Evolutionary conservation across 2,329 filamentous ascomycete species (phyloP), one percentile per base, ranked within the genome.

Genomic region (Calonectria henricotiae): DNA sequence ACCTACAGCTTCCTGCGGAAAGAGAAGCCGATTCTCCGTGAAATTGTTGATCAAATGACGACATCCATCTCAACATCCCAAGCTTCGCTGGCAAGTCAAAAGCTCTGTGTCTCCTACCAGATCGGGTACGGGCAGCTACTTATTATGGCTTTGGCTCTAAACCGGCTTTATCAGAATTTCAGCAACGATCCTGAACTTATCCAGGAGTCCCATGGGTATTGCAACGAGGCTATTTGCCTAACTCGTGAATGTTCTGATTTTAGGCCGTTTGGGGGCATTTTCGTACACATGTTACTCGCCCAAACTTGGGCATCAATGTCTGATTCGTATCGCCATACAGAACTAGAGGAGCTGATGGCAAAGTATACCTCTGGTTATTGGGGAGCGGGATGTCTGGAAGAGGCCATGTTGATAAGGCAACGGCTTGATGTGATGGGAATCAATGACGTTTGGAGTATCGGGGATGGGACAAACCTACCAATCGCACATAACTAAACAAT

Each of bases 231-330:
- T 0, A 51, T 74, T 6, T 13, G 30, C 2, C 12, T 74, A 2
- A 54, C 63, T 0, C 27, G 63, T 2, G 62, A 44, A 12, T 72
- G 62, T 9, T 61, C 64, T 0, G 15, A 17, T 1, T 74, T 74
- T 15, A 47, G 61, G 5, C 72, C 72, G 0, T 74, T 72, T 12
- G 72, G 69, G 3, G 64, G 71, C 0, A 51, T 72, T 0, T 70
- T 55, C 9, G n/a, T 69, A 0, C 69, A 72, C 1, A 70, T 74
- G n/a, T n/a, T 74, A 1, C 9, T 74, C 3, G 72, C 72, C 17
- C 6, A 70, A 13, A 46, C 60, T 0, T 70, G 71, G 71, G 71
- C 69, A 8, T 47, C 72, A 1, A 11, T 70, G 13, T 30, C 20
- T 0, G 72, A 74, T 23, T 44, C 27, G 2, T 74, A 74, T 58